Base-by-base conservation (phyloP, 1,139 yeast species). In the Hansenula sp. region DNA sequence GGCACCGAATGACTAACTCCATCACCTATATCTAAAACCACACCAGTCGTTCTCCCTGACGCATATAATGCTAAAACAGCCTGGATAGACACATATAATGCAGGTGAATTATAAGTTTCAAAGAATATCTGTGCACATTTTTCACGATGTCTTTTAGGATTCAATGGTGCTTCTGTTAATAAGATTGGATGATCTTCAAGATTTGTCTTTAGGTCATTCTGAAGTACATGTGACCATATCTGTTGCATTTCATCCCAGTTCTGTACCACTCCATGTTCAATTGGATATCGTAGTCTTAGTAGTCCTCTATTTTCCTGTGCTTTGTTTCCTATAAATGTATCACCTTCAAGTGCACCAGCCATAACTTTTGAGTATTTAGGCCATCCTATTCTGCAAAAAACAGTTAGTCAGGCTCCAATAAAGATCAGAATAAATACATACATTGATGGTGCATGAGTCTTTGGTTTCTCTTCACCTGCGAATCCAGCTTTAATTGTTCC, bases 1-100 rank as follows among this genome's bases (percentile, higher is more conserved):
- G 97, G 96, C 1, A 88, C 95, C 9, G 87, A 73, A 57, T 86
- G 92, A 34, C 85, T 77, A 20, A 88, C 95, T 4, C 97, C 97
- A 58, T 90, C 97, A 4, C 97, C 97, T 30, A 85, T 77, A 59
- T 90, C 97, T 13, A 90, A 61, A 11, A 88, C 95, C 31, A 87
- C 76, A 1, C 97, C 97, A 0, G 96, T 89, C 3, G 97, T 90
- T 50, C 89, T 68, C 0, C 97, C 97, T 3, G 87, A 76, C 0
- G 97, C 90, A 64, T 90, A 90, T 28, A 90, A 66, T 2, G 96
- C 77, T 40, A 90, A 66, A 13, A 89, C 90, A 0, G 96, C 94
- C 51, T 89, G 97, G 36, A 86, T 74, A 3, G 89, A 77, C 16
- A 88, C 66, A 57, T 87, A 87, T n/a, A 88, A 56, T 9, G 96